phyloP scores from a whole-genome alignment of 148 eudicot genomes.

The Diospyros lotus region DNA sequence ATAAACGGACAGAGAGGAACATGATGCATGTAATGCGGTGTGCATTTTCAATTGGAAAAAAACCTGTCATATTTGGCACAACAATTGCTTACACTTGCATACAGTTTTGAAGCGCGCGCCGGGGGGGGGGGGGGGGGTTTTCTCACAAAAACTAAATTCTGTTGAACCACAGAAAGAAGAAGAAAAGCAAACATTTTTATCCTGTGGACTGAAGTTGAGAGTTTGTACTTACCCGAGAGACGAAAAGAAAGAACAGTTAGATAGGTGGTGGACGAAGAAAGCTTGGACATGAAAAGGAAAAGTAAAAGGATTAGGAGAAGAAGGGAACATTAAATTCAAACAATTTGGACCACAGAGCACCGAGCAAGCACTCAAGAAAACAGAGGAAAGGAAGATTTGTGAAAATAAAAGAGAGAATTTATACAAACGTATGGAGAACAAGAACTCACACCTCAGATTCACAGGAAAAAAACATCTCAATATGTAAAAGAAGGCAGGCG shows the following conservation, averaged over 20 bases:
- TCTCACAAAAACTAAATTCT: not conserved
- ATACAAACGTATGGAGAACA: not conserved
- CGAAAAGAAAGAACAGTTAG: not conserved
- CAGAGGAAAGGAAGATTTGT: not conserved
- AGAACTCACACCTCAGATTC: too few relatives aligned
- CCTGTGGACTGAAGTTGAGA: slow-evolving; percentile 1
- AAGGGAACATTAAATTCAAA: not conserved
- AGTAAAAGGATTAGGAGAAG: too few relatives aligned
- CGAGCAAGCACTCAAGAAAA: not conserved
- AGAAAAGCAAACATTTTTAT: not conserved
- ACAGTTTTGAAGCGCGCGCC: too few relatives aligned
- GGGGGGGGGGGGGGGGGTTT: too few relatives aligned
- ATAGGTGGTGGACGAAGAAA: not conserved
- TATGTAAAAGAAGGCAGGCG: too few relatives aligned
- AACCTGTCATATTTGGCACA: too few relatives aligned
- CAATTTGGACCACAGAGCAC: not conserved
- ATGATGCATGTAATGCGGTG: too few relatives aligned
- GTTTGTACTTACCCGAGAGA: not conserved
- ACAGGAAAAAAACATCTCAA: too few relatives aligned
- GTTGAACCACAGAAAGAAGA: not conserved
- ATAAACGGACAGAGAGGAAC: too few relatives aligned
- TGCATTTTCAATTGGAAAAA: too few relatives aligned
- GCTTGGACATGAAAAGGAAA: too few relatives aligned
- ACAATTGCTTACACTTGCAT: too few relatives aligned
- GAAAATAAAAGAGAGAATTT: not conserved